These are phyloP conservation scores for Cardiospermum halicacabum DNA, from an alignment of 345 rosid species.

Conservation along the genomic window DNA sequence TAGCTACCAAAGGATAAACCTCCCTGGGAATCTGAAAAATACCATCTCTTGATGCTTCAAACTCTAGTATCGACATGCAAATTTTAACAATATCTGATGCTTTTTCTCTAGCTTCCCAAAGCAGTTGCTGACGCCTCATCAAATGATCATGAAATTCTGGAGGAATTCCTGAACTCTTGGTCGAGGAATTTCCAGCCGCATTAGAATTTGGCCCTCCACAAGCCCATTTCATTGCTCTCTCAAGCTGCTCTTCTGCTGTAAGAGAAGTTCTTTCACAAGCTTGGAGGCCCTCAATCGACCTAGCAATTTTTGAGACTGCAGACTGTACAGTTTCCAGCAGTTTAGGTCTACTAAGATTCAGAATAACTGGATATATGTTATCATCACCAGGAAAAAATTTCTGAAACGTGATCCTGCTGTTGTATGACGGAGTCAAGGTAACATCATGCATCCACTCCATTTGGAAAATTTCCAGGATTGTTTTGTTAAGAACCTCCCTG, in stretches of 20 bases:
- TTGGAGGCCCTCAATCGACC: constrained; percentile 68
- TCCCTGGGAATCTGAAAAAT: constrained; percentile 58
- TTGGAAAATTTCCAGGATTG: constrained; percentile 70
- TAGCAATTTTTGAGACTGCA: constrained; percentile 50
- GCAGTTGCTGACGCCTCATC: constrained; percentile 57
- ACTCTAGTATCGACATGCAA: constrained; percentile 75
- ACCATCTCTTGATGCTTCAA: constrained; percentile 90
- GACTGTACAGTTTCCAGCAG: constrained; percentile 65
- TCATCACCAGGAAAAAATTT: constrained; percentile 49
- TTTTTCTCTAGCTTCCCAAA: constrained; percentile 76
- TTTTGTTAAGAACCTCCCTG: constrained; percentile 59
- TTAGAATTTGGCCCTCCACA: constrained; percentile 75
- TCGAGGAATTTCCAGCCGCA: constrained; percentile 44
- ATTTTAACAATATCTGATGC: constrained; percentile 64
- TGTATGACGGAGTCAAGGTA: constrained; percentile 53
- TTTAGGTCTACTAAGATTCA: constrained; percentile 59
- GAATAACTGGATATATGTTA: constrained; percentile 46
- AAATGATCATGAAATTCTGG: constrained; percentile 78
- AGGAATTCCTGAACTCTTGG: constrained; percentile 78
- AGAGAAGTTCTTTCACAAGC: constrained; percentile 61
- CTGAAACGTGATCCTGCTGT: constrained; percentile 50
- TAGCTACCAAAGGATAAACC: constrained; percentile 34
- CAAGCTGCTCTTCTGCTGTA: constrained; percentile 82
- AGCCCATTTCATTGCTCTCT: constrained; percentile 98
- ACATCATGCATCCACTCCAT: constrained; percentile 88